Evolutionary conservation across 441 rosid species (phyloP), one percentile per base, ranked within the genome.

Genomic region (Gossypium laxum): DNA sequence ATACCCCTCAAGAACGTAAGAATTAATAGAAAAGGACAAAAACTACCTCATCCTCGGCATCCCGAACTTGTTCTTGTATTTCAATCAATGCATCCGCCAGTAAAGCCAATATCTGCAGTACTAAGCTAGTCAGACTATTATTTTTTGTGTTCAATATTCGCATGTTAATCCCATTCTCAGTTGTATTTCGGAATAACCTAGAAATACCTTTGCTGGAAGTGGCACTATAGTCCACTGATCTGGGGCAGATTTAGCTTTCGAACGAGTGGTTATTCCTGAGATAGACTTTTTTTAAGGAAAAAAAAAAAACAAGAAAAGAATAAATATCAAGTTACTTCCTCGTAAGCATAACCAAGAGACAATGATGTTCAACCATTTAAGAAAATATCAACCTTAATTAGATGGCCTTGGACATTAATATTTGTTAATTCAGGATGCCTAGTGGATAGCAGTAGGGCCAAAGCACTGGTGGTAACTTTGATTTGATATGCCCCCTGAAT

Each of bases 401-500:
- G 82, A 81, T 76, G 78, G 74, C 96, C 97, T 72, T 81, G 93
- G 74, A 93, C 98, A 75, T 85, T 83, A 80, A 90, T 77, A 75
- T 84, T 93, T 67, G 80, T 85, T 67, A 93, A 72, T 79, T 86
- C 93, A 77, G 87, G 63, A 80, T 90, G 95, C 76, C 83, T 86
- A 17, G 95, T 79, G 69, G 96, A 90, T 15, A 91, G 84, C 76
- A 91, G 67, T 70, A 90, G 76, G 48, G 90, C 93, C 85, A 90
- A 84, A 77, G 97, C 98, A 71, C 80, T 85, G 52, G 93, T 85
- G 32, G 95, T 87, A 75, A 93, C 92, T 82, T 87, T 93, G 72
- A 93, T 93, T 81, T 89, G 95, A 81, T 91, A 93, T 56, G 91
- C 87, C 50, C 95, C 94, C 77, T 86, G 93, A 83, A 93, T 87